Percentiles rank a stretch among this genome's conserved stretches.
Evolutionary conservation across 768 basidiomycete species (phyloP).

Genomic region (Psilocybe azurescens): DNA sequence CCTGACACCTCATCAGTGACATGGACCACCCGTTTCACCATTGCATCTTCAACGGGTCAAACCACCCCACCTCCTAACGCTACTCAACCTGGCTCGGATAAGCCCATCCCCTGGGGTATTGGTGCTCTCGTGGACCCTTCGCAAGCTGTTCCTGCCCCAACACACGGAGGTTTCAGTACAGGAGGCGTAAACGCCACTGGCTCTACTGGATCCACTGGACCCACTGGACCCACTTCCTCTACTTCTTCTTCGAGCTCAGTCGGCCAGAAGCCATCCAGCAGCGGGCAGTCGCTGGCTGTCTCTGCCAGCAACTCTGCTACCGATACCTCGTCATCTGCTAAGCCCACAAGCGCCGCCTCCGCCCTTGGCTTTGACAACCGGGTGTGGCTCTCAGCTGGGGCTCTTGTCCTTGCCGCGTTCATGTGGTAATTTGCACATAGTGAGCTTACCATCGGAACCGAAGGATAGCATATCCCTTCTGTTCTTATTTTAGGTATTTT

Average conservation of each 20-base stretch:
- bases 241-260: slow-evolving; percentile 9
- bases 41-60: slow-evolving; percentile 55
- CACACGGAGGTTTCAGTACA: slow-evolving; percentile 10
- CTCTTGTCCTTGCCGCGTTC: slow-evolving; percentile 11
- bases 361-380: slow-evolving; percentile 2
- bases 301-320: slow-evolving; percentile 6
- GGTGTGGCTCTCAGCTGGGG: slow-evolving; percentile 13
- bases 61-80: slow-evolving; percentile 54
- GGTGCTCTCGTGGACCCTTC: slow-evolving; percentile 59
- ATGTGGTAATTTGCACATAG: slow-evolving; percentile 11
- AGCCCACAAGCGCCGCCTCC: slow-evolving; percentile 14
- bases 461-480: too few relatives aligned
- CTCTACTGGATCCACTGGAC: slow-evolving; percentile 7
- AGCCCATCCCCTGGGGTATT: slow-evolving; percentile 67
- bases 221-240: slow-evolving; percentile 6
- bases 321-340: slow-evolving; percentile 7
- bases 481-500: neutral
- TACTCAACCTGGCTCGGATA: slow-evolving; percentile 57
- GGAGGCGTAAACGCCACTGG: slow-evolving; percentile 8
- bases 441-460: too few relatives aligned
- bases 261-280: neutral
- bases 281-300: neutral
- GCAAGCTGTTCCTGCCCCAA: slow-evolving; percentile 43
- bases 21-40: slow-evolving; percentile 84
- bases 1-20: slow-evolving; percentile 41